These are phyloP conservation scores for Medicago lupulina DNA, from an alignment of 306 rosid species.

Conservation along the genomic window DNA sequence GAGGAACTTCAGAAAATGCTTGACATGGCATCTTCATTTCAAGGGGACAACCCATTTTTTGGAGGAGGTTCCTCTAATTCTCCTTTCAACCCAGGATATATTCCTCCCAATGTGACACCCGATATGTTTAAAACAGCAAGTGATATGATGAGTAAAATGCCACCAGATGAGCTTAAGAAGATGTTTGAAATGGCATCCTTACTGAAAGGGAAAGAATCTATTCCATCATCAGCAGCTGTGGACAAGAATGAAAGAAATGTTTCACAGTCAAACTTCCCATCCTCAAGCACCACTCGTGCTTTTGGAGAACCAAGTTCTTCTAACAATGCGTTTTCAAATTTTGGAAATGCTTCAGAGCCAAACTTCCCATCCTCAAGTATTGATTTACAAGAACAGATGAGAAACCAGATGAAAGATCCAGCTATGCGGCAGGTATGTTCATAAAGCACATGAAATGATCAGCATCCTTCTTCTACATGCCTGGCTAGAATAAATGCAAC, in stretches of 20 bases:
- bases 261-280: slow-evolving; percentile 46
- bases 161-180: slow-evolving; percentile 82
- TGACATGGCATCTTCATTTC: slow-evolving; percentile 83
- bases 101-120: slow-evolving; percentile 75
- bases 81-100: slow-evolving; percentile 57
- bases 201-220: slow-evolving; percentile 62
- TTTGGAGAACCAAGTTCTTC: slow-evolving; percentile 63
- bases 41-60: slow-evolving; percentile 54
- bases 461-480: not conserved
- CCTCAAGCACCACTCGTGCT: slow-evolving; percentile 49
- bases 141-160: slow-evolving; percentile 82
- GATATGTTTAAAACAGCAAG: slow-evolving; percentile 86
- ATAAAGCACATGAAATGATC: slow-evolving; percentile 21
- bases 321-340: slow-evolving; percentile 49
- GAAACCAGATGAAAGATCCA: slow-evolving; percentile 96
- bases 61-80: slow-evolving; percentile 58
- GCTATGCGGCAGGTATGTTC: slow-evolving; percentile 86
- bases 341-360: slow-evolving; percentile 58
- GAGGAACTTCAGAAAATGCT: slow-evolving; percentile 82
- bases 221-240: slow-evolving; percentile 47
- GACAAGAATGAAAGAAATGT: slow-evolving; percentile 46
- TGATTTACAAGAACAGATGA: slow-evolving; percentile 94
- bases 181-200: slow-evolving; percentile 88
- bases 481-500: slow-evolving; percentile 29
- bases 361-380: slow-evolving; percentile 70